Percentiles rank a stretch among this genome's conserved stretches.
Evolutionary conservation across 768 basidiomycete species (phyloP).

Genomic region (Pleurotus citrinopileatus): DNA sequence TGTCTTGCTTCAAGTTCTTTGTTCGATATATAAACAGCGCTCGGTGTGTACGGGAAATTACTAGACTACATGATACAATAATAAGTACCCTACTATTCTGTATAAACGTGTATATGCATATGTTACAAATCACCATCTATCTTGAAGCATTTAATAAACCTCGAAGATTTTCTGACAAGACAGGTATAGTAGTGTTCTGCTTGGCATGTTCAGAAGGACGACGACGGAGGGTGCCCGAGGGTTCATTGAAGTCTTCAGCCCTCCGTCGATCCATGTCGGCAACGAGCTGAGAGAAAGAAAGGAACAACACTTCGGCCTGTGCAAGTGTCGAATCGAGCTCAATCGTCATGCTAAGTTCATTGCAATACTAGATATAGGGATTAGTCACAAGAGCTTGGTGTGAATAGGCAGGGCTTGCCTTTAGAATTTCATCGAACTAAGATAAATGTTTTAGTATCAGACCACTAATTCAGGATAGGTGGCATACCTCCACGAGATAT

Average conservation of each 20-base stretch:
- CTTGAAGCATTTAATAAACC: constrained; percentile 47
- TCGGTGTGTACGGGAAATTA: no score
- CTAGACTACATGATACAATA: background rate
- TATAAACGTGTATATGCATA: background rate
- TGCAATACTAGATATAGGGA: constrained; percentile 64
- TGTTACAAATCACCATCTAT: constrained; percentile 21
- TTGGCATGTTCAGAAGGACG: constrained; percentile 19
- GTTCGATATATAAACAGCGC: no score
- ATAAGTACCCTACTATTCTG: background rate
- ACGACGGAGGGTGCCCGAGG: constrained; percentile 28
- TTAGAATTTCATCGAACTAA: constrained; percentile 80
- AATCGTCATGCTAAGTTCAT: constrained; percentile 94
- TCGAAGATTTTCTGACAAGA: constrained; percentile 60
- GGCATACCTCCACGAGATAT: constrained; percentile 84
- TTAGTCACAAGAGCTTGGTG: constrained; percentile 4
- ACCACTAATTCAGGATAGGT: constrained; percentile 4
- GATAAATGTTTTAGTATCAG: constrained; percentile 2
- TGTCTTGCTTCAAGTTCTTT: background rate
- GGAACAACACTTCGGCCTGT: constrained; percentile 95
- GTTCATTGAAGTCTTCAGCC: constrained; percentile 50
- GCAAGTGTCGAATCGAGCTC: constrained; percentile 94
- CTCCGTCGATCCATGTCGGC: constrained; percentile 84
- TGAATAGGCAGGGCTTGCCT: constrained; percentile 35
- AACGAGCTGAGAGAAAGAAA: constrained; percentile 86
- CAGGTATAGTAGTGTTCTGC: constrained; percentile 36